phyloP scores from a whole-genome alignment of 1,284 basidiomycete species.

The Boletus putidus region DNA sequence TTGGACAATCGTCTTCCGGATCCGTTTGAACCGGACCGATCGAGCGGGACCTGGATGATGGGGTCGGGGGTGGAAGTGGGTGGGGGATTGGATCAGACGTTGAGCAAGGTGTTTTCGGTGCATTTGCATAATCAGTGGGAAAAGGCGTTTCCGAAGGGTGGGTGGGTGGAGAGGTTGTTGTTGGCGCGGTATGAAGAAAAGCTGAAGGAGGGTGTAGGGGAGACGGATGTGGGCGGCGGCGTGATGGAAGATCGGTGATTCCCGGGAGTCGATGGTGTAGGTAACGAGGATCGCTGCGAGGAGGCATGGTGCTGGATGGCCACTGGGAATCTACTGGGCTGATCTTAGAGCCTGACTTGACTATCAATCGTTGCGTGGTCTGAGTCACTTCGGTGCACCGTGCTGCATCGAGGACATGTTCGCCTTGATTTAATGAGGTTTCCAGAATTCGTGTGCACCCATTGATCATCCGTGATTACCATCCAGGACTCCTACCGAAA shows the following conservation, averaged over 20 bases:
- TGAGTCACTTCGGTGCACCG: background rate
- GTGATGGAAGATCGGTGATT: background rate
- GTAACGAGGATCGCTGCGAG: background rate
- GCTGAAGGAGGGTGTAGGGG: constrained; percentile 27
- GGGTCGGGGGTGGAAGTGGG: constrained; percentile 59
- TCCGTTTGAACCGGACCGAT: constrained; percentile 57
- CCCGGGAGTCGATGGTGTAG: no score
- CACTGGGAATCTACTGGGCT: background rate
- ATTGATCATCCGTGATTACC: no score
- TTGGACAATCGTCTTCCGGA: constrained; percentile 91
- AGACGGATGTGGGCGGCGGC: background rate
- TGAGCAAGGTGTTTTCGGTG: constrained; percentile 77
- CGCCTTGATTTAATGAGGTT: no score
- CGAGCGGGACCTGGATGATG: constrained; percentile 55
- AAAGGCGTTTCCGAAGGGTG: constrained; percentile 71
- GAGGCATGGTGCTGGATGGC: background rate
- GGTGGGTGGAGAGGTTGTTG: constrained; percentile 80
- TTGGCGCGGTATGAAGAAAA: constrained; percentile 60
- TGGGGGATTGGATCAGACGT: constrained; percentile 63
- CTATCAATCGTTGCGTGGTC: no score
- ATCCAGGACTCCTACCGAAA: no score
- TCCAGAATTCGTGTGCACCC: no score
- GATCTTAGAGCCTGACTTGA: background rate
- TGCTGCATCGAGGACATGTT: no score
- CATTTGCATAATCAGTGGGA: constrained; percentile 96